These are phyloP conservation scores for Laetiporus sulphureus DNA, from an alignment of 1,284 basidiomycete genomes.

Conservation along the genomic window DNA sequence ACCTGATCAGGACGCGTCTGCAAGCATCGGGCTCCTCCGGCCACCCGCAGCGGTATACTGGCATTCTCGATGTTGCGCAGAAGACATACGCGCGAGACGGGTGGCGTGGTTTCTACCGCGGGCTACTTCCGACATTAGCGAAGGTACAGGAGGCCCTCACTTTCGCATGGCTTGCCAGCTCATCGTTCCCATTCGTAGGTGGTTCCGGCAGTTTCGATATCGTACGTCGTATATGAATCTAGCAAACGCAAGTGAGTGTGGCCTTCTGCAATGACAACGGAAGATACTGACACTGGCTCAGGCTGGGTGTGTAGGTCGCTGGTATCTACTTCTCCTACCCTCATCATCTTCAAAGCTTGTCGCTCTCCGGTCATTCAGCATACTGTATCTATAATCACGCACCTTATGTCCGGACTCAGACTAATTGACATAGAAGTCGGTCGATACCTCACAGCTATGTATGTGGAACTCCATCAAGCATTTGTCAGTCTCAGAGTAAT, in stretches of 20 bases:
- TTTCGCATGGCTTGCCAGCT: too few relatives aligned
- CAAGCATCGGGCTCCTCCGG: constrained; percentile 95
- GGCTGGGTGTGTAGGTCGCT: constrained; percentile 41
- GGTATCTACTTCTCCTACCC: too few relatives aligned
- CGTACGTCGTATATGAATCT: constrained; percentile 86
- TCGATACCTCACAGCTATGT: too few relatives aligned
- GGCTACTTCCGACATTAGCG: constrained; percentile 84
- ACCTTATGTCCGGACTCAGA: background rate
- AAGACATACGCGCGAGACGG: constrained; percentile 87
- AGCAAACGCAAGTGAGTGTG: constrained; percentile 63
- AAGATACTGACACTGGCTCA: too few relatives aligned
- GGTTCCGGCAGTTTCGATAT: constrained; percentile 91
- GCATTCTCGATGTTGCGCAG: constrained; percentile 79
- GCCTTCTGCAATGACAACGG: too few relatives aligned
- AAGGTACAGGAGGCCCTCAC: too few relatives aligned
- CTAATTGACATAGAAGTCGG: background rate
- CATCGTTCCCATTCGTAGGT: constrained; percentile 59
- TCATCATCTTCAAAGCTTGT: constrained; percentile 13
- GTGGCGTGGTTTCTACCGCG: constrained; percentile 93
- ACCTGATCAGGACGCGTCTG: constrained; percentile 89
- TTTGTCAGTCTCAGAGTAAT: too few relatives aligned
- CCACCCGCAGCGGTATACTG: constrained; percentile 85
- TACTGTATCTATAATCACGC: constrained; percentile 20
- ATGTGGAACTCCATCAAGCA: too few relatives aligned
- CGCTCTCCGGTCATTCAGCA: constrained; percentile 11